Evolutionary conservation across 2,329 filamentous ascomycete species (phyloP).

Genomic region (Akanthomyces muscarius): DNA sequence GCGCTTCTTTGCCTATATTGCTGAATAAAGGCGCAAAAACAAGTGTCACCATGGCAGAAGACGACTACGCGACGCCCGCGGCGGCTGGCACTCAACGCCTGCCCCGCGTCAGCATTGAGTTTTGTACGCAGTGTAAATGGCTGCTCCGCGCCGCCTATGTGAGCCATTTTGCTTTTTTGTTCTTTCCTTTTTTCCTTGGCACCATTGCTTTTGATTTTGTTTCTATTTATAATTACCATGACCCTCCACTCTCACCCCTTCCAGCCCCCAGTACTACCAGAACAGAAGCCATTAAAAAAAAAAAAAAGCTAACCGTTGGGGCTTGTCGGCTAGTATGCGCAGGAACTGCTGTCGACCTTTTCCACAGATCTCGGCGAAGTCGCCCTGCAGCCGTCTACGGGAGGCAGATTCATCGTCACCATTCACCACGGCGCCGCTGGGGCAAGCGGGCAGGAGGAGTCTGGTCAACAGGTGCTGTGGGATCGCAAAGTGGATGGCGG

Average conservation of each 20-base stretch:
- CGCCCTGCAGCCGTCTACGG: constrained; percentile 77
- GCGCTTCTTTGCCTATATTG: no score
- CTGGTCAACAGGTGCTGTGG: constrained; percentile 62
- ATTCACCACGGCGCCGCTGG: constrained; percentile 37
- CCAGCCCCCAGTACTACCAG: neutral
- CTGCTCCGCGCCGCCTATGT: constrained; percentile 84
- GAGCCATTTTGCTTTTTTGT: constrained; percentile 31
- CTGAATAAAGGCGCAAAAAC: no score
- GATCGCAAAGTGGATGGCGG: constrained; percentile 82
- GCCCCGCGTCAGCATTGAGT: constrained; percentile 81
- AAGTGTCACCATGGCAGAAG: neutral
- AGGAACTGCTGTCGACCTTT: constrained; percentile 95
- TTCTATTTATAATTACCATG: neutral
- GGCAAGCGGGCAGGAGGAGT: neutral
- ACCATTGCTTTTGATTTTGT: neutral
- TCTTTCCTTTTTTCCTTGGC: neutral
- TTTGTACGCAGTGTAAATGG: constrained; percentile 93
- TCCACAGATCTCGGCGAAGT: constrained; percentile 79
- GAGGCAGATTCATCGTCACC: constrained; percentile 76
- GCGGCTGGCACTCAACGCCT: constrained; percentile 18
- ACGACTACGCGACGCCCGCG: neutral
- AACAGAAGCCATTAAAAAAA: neutral
- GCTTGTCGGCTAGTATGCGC: constrained; percentile 63
- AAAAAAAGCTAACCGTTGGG: neutral
- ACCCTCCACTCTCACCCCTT: no score